Evolutionary conservation across 495 filamentous ascomycete genomes (phyloP).

Genomic region (Aspergillus cavernicola): DNA sequence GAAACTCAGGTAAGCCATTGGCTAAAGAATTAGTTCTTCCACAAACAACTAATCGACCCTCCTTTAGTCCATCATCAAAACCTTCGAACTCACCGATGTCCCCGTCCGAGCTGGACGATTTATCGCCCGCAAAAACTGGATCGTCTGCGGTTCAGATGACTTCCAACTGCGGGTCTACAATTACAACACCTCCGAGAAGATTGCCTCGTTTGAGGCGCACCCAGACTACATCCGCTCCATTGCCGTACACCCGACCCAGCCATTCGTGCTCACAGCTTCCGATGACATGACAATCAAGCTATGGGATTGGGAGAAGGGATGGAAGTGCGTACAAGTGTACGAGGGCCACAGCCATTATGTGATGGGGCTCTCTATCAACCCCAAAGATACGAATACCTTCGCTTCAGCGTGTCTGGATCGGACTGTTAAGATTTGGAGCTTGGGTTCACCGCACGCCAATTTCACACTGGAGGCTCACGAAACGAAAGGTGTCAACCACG

Average conservation of each 20-base stretch:
- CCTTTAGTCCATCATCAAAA: slow-evolving; percentile 83
- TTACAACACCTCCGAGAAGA: slow-evolving; percentile 99
- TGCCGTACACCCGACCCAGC: slow-evolving; percentile 92
- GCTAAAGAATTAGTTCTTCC: not conserved
- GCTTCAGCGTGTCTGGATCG: slow-evolving; percentile 94
- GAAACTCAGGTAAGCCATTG: slow-evolving; percentile 69
- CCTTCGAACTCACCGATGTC: slow-evolving; percentile 98
- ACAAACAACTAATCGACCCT: slow-evolving; percentile 10
- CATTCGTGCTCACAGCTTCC: slow-evolving; percentile 91
- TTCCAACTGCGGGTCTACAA: slow-evolving; percentile 96
- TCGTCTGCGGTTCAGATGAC: slow-evolving; percentile 96
- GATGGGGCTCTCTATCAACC: slow-evolving; percentile 99
- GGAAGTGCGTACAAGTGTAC: slow-evolving; percentile 98
- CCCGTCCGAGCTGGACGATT: slow-evolving; percentile 96
- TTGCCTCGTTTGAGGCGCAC: slow-evolving; percentile 96
- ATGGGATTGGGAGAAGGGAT: slow-evolving; percentile 98
- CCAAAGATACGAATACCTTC: slow-evolving; percentile 98
- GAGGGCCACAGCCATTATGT: slow-evolving; percentile 98
- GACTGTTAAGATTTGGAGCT: slow-evolving; percentile 97
- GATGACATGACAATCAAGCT: slow-evolving; percentile 99
- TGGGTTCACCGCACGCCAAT: slow-evolving; percentile 85
- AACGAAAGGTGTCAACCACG: slow-evolving; percentile 96
- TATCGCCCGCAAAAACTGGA: slow-evolving; percentile 98
- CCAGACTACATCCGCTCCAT: slow-evolving; percentile 99
- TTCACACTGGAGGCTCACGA: slow-evolving; percentile 97